Evolutionary conservation across 208 protist genomes (phyloP).

Genomic region (Herpetomonas tarakana): DNA sequence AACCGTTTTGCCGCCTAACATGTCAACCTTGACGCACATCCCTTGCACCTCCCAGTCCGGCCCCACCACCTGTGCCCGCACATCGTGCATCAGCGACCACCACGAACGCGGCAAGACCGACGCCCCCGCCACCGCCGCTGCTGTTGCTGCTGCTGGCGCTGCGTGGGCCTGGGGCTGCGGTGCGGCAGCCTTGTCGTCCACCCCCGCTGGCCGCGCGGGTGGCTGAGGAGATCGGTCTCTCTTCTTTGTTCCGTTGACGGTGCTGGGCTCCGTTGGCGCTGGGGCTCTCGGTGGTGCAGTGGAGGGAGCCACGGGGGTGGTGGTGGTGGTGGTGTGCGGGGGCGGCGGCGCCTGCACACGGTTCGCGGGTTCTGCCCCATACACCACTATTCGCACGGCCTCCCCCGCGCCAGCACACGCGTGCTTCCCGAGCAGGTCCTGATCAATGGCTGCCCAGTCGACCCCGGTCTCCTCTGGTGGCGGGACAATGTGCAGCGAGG

Average conservation of each 20-base stretch:
- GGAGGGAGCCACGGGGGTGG: neutral
- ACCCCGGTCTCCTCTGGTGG: slow-evolving; percentile 14
- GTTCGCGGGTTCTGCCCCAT: slow-evolving; percentile 7
- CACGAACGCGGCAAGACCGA: slow-evolving; percentile 12
- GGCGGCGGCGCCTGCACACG: neutral
- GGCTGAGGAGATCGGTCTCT: neutral
- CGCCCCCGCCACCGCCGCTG: neutral
- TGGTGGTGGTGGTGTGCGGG: neutral
- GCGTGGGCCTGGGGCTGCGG: neutral
- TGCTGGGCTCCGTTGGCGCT: too few species aligned
- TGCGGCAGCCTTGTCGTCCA: too few species aligned
- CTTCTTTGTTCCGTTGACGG: neutral
- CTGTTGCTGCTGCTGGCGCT: too few species aligned
- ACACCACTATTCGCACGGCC: slow-evolving; percentile 13
- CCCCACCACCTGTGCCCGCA: slow-evolving; percentile 8
- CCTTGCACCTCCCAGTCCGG: neutral
- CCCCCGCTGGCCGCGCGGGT: neutral
- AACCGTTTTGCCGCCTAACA: slow-evolving; percentile 8
- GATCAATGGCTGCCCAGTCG: slow-evolving; percentile 14
- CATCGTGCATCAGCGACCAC: slow-evolving; percentile 12
- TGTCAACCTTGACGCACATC: slow-evolving; percentile 5
- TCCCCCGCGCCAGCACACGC: neutral
- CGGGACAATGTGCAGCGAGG: slow-evolving; percentile 28
- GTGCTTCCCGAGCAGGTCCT: slow-evolving; percentile 4
- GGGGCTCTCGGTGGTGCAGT: neutral